Conservation (phyloP, 352 stramenopile genomes). For the Chrysophaeum taylorii region DNA sequence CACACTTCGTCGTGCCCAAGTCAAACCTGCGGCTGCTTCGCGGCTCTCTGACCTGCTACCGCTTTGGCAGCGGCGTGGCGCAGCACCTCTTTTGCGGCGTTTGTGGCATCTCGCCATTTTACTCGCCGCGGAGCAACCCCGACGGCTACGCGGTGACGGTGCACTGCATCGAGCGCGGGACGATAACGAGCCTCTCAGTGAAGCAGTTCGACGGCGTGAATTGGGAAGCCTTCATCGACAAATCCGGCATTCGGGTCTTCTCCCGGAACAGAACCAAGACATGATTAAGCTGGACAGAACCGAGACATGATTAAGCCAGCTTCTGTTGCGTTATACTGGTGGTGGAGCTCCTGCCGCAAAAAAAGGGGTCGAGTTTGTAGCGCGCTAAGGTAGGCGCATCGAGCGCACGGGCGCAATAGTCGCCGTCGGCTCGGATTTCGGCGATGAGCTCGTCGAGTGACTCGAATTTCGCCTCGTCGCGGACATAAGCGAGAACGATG, state of each 20-base stretch:
- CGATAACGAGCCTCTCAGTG: constrained; percentile 47
- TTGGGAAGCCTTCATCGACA: too few relatives aligned
- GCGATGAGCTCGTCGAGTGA: neutral
- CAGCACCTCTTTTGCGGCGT: constrained; percentile 63
- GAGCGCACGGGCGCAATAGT: neutral
- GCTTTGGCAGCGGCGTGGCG: constrained; percentile 61
- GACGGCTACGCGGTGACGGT: constrained; percentile 61
- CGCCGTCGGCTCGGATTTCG: constrained; percentile 2
- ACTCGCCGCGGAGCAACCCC: constrained; percentile 62
- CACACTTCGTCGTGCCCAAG: constrained; percentile 52
- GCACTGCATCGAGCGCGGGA: constrained; percentile 47
- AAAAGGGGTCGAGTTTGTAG: too few relatives aligned
- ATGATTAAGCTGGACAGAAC: too few relatives aligned
- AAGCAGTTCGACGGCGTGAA: constrained; percentile 58
- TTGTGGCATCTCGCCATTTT: constrained; percentile 64
- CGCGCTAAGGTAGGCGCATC: too few relatives aligned
- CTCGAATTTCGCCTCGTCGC: constrained; percentile 63
- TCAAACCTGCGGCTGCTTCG: constrained; percentile 46
- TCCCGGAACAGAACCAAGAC: too few relatives aligned
- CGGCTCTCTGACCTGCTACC: constrained; percentile 54
- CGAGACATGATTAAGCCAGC: too few relatives aligned
- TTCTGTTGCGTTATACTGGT: too few relatives aligned
- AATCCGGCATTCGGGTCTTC: too few relatives aligned
- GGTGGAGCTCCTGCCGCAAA: too few relatives aligned
- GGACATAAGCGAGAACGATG: constrained; percentile 64